Base-by-base conservation (phyloP, 2,329 filamentous ascomycete species). In the Helminthosporium solani region DNA sequence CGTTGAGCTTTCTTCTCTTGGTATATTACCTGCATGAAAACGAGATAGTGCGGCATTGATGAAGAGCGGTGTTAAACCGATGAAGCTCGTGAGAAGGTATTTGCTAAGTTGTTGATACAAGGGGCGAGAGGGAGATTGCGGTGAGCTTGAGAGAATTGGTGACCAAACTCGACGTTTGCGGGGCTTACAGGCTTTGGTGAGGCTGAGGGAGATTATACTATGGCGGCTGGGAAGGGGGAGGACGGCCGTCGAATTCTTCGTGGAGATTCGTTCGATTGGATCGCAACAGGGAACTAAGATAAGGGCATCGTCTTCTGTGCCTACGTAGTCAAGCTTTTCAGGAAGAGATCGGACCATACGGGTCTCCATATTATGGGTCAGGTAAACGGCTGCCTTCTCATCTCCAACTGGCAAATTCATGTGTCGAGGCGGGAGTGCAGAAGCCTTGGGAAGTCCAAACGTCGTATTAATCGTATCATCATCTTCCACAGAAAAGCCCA, bases 21-120 rank as follows among this genome's bases (percentile, higher is more conserved):
- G 64, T 18, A 62, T 64, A 1, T 46, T 45, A 31, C 54, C 61
- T 1, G 28, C 2, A 14, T 55, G 34, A 42, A 67, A 66, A 18
- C 42, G 52, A 1, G 61, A 60, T 34, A 68, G 45, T 2, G 25
- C 42, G 7, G 56, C 62, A 20, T 53, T 63, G 35, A 66, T 44
- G 7, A 50, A 40, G n/a, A 66, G 21, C 9, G 62, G 54, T 1
- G 54, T 40, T 11, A 52, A 47, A 6, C 43, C 39, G 15, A 60
- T 39, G 14, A 56, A n/a, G 6, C 40, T 40, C 1, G 53, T 50
- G 14, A 49, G 21, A 14, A 37, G 2, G 33, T 50, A 45, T 38
- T 52, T 46, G 12, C 28, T 14, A 6, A 46, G 20, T 23, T 42
- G 49, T 28, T 37, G 50, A 46, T 38, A 21, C 33, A 20, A 33